phyloP scores from a whole-genome alignment of 1,284 basidiomycete genomes.

The Rhodotorula sp. region DNA sequence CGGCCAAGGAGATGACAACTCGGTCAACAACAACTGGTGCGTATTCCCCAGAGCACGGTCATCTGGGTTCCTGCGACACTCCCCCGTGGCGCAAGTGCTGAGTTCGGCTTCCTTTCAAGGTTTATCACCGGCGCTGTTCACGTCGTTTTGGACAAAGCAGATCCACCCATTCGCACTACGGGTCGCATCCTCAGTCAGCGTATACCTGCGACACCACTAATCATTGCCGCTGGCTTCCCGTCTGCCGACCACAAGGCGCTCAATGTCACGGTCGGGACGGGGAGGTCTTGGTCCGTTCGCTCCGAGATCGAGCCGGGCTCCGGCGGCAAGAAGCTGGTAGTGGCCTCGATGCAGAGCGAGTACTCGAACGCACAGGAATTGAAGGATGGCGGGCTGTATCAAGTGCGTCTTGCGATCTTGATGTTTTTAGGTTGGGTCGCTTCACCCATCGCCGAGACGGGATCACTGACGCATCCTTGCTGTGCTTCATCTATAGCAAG shows the following conservation, averaged over 20 bases:
- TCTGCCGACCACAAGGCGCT: conserved; percentile 13
- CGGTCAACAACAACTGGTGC: conserved; percentile 36
- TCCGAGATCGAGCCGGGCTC: conserved; percentile 19
- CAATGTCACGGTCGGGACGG: conserved; percentile 15
- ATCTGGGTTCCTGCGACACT: too few species aligned
- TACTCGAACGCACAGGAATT: conserved; percentile 27
- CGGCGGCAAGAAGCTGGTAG: conserved; percentile 11
- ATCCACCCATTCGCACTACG: conserved; percentile 24
- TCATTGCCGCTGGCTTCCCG: conserved; percentile 11
- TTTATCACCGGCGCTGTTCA: conserved; percentile 30
- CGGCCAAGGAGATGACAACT: conserved; percentile 30
- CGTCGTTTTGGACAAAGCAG: conserved; percentile 21
- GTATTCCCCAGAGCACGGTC: background rate
- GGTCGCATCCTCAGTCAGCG: conserved; percentile 19
- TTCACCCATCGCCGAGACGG: too few species aligned
- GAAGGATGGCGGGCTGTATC: conserved; percentile 17
- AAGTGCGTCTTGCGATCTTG: conserved; percentile 11
- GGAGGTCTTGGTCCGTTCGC: conserved; percentile 10
- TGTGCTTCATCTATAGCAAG: background rate
- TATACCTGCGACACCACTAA: conserved; percentile 9
- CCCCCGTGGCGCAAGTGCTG: too few species aligned
- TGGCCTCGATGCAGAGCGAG: conserved; percentile 4
- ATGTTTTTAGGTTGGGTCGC: background rate
- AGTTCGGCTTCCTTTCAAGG: background rate
- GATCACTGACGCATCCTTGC: too few species aligned